Conservation (phyloP, 1,284 basidiomycete genomes). For the Nidula niveotomentosa region DNA sequence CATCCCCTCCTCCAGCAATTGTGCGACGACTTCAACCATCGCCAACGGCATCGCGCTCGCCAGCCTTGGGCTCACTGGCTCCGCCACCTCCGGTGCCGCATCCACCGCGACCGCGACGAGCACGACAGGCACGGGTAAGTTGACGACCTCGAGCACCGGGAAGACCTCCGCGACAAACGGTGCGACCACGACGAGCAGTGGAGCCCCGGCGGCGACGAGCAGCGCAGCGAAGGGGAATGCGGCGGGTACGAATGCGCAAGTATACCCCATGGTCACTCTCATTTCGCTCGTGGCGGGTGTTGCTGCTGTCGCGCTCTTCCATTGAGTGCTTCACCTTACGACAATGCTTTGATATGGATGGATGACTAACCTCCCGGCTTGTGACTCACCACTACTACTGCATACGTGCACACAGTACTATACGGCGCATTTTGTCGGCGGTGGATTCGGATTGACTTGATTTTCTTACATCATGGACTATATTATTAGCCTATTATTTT, state of each 20-base stretch:
- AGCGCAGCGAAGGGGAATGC: slow-evolving; percentile 2
- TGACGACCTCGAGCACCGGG: background rate
- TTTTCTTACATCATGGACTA: too few species aligned
- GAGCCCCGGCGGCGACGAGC: slow-evolving; percentile 2
- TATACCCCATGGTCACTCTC: slow-evolving; percentile 10
- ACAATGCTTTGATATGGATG: background rate
- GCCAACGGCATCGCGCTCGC: slow-evolving; percentile 32
- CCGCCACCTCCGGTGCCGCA: slow-evolving; percentile 1
- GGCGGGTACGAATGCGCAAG: slow-evolving; percentile 4
- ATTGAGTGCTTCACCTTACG: slow-evolving; percentile 9
- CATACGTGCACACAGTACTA: too few species aligned
- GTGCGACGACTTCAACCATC: slow-evolving; percentile 30
- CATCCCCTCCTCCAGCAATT: slow-evolving; percentile 37
- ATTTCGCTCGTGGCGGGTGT: slow-evolving; percentile 13
- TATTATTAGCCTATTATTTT: background rate
- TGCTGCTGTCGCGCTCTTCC: slow-evolving; percentile 17
- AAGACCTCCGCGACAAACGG: background rate
- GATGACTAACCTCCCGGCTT: too few species aligned
- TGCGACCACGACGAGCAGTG: background rate
- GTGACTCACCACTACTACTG: too few species aligned
- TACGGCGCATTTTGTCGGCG: too few species aligned
- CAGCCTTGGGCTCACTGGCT: slow-evolving; percentile 18
- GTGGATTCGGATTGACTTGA: too few species aligned
- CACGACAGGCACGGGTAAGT: slow-evolving; percentile 1
- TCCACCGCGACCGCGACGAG: slow-evolving; percentile 6